Percentiles rank a stretch among this genome's conserved stretches.
Conservation (phyloP, 2,329 filamentous ascomycete species). For the Fusarium sp. region DNA sequence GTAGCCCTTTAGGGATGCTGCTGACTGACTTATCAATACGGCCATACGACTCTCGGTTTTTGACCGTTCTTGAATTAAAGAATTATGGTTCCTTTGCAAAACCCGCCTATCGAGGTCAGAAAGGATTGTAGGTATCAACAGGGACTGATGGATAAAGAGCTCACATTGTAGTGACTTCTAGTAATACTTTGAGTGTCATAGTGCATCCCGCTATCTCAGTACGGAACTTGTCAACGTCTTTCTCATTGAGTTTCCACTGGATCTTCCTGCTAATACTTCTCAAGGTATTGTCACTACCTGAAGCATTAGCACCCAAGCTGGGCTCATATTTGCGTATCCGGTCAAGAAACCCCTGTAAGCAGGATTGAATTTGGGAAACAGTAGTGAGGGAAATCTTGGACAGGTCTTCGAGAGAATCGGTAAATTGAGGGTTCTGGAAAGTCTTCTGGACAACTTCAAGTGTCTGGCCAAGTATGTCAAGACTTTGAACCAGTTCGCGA, state of each 20-base stretch:
- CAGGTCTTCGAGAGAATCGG: background rate
- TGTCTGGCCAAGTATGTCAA: background rate
- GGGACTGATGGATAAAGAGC: background rate
- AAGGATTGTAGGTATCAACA: no score
- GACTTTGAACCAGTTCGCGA: background rate
- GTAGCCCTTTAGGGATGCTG: background rate
- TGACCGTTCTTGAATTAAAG: background rate
- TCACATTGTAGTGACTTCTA: background rate
- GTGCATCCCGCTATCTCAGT: background rate
- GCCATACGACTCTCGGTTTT: background rate
- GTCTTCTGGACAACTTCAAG: background rate
- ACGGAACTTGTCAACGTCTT: background rate
- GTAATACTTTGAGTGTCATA: background rate
- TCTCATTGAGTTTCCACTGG: background rate
- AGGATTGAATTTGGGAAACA: background rate
- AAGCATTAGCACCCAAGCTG: accelerated
- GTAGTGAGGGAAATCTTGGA: background rate
- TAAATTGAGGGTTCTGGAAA: accelerated
- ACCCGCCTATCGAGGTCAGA: background rate
- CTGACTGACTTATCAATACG: background rate
- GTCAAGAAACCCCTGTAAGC: background rate
- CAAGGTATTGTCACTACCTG: accelerated
- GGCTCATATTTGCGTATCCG: background rate
- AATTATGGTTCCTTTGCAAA: background rate
- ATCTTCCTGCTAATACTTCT: background rate